Conservation (phyloP, 768 basidiomycete genomes). For the Suillus alpinus region DNA sequence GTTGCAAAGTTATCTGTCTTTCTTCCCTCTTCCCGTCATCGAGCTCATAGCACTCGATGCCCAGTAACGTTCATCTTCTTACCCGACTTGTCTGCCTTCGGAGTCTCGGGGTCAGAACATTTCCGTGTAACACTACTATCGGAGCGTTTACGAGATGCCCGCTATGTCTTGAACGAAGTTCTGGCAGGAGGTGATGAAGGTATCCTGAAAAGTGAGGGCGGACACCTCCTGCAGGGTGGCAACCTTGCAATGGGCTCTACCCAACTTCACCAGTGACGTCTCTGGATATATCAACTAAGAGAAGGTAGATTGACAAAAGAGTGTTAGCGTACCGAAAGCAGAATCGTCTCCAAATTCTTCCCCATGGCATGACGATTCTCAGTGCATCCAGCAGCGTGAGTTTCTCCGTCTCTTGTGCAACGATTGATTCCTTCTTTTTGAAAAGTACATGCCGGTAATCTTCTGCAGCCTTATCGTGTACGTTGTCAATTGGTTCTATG, state of each 20-base stretch:
- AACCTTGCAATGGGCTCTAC: conserved; percentile 81
- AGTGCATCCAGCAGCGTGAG: conserved; percentile 74
- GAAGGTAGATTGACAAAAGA: conserved; percentile 6
- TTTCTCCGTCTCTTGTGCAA: conserved; percentile 62
- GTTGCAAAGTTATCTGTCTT: conserved; percentile 62
- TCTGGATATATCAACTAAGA: conserved; percentile 38
- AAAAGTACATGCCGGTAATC: conserved; percentile 67
- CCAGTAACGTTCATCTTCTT: conserved; percentile 44
- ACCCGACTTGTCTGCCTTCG: conserved; percentile 35
- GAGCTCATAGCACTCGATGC: conserved; percentile 64
- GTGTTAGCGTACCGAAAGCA: conserved; percentile 51
- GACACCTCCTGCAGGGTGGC: conserved; percentile 84
- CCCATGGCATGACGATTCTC: conserved; percentile 85
- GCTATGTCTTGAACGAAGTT: conserved; percentile 67
- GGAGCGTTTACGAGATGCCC: conserved; percentile 63
- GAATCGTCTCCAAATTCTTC: conserved; percentile 80
- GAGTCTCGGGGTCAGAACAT: conserved; percentile 36
- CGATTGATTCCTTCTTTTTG: conserved; percentile 72
- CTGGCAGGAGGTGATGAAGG: conserved; percentile 66
- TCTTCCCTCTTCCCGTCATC: conserved; percentile 55
- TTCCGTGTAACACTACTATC: too few relatives aligned
- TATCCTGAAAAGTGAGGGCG: conserved; percentile 68
- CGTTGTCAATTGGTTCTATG: not conserved
- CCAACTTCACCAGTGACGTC: conserved; percentile 65
- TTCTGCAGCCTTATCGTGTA: conserved; percentile 53